Percentiles rank a stretch among this genome's conserved stretches.
phyloP scores from a whole-genome alignment of 371 early-diverging fungal genomes.

The Mucor piriformis region DNA sequence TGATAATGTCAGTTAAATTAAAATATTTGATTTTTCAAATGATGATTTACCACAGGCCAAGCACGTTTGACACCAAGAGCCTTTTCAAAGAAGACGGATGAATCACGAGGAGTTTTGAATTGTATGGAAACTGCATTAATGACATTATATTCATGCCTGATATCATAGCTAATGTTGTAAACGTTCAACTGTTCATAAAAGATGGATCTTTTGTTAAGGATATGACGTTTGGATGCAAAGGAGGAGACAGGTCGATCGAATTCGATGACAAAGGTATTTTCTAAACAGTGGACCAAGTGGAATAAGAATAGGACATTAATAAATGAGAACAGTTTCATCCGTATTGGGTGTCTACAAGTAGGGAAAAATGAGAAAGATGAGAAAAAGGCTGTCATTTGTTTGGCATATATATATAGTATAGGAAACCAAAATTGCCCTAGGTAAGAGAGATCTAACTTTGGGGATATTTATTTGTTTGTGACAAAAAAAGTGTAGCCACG shows the following conservation, averaged over 20 bases:
- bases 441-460: background rate
- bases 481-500: background rate
- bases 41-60: conserved; percentile 47
- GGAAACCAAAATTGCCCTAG: background rate
- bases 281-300: background rate
- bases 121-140: conserved; percentile 46
- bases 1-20: background rate
- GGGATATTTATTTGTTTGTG: background rate
- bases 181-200: conserved; percentile 29
- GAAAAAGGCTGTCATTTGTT: background rate
- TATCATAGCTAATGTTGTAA: conserved; percentile 31
- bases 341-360: background rate
- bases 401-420: background rate
- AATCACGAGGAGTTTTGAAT: conserved; percentile 31
- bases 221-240: conserved; percentile 13
- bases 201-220: conserved; percentile 12
- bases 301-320: background rate
- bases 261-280: conserved; percentile 33
- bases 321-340: background rate
- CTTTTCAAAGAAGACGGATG: conserved; percentile 31
- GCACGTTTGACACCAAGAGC: conserved; percentile 30
- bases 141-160: conserved; percentile 41
- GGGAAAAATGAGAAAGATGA: background rate
- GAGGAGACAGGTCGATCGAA: conserved; percentile 19
- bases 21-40: background rate